Evolutionary conservation across 148 eudicot species (phyloP).

Genomic region (Fagopyrum homotropicum): DNA sequence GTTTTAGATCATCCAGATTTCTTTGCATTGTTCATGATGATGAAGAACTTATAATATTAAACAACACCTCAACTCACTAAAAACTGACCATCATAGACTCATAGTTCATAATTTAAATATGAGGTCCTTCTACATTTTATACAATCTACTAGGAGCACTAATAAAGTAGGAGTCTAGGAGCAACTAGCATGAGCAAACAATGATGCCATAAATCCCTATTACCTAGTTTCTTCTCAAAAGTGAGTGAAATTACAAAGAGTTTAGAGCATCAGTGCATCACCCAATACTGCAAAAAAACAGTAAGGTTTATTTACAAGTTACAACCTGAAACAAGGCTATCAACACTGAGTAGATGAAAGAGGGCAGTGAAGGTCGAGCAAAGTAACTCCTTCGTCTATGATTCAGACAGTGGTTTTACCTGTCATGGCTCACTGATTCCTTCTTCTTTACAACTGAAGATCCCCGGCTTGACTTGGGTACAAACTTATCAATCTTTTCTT

Average conservation of each 20-base stretch:
- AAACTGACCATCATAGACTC: background rate
- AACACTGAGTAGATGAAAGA: background rate
- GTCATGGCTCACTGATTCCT: background rate
- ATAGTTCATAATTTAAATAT: background rate
- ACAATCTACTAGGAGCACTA: background rate
- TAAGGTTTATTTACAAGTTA: background rate
- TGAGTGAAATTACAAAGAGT: background rate
- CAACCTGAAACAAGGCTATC: background rate
- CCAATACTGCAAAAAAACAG: no score
- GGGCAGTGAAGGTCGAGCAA: background rate
- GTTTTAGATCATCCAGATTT: background rate
- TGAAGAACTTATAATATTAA: background rate
- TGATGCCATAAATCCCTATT: background rate
- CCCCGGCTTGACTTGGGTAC: conserved; percentile 48
- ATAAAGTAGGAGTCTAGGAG: background rate
- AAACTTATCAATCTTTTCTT: conserved; percentile 50
- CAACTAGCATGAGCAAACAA: background rate
- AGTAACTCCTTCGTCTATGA: background rate
- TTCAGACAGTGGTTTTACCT: background rate
- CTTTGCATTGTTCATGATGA: background rate
- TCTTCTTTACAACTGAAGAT: conserved; percentile 18
- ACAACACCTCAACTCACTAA: background rate
- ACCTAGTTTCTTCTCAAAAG: background rate
- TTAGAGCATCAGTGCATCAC: background rate
- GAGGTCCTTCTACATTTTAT: background rate